Evolutionary conservation across 179 eudicot genomes (phyloP).

Genomic region (Beta macrorhiza): DNA sequence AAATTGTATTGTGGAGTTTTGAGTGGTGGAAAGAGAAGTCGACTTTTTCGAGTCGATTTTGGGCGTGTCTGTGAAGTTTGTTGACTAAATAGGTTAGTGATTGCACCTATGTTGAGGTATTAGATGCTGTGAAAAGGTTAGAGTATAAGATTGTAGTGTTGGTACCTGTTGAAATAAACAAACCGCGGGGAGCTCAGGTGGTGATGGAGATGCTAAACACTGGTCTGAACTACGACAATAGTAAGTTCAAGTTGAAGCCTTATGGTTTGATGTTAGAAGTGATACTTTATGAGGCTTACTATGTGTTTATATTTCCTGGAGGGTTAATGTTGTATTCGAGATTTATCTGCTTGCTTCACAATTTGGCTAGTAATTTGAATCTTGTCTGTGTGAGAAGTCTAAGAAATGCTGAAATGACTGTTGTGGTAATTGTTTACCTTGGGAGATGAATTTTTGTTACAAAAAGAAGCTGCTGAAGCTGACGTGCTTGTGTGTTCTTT

Average conservation of each 20-base stretch:
- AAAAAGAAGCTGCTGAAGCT: constrained; percentile 4
- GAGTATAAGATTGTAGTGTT: constrained; percentile 6
- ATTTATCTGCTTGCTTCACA: not conserved
- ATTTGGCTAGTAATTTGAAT: not conserved
- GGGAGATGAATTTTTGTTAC: not conserved
- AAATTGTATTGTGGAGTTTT: not conserved
- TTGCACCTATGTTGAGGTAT: constrained; percentile 23
- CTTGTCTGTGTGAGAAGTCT: constrained; percentile 3
- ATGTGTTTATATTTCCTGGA: not conserved
- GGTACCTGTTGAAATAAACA: constrained; percentile 4
- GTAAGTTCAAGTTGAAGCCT: constrained; percentile 7
- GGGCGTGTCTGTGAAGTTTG: not conserved
- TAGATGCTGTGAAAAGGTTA: constrained; percentile 27
- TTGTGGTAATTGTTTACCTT: constrained; percentile 5
- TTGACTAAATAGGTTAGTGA: constrained; percentile 6
- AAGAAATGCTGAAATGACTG: not conserved
- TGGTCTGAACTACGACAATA: not conserved
- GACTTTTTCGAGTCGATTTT: constrained; percentile 2
- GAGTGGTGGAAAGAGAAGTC: constrained; percentile 25
- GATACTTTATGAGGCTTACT: not conserved
- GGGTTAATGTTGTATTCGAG: not conserved
- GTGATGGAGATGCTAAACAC: constrained; percentile 17
- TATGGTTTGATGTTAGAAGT: not conserved
- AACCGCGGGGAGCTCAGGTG: not conserved
- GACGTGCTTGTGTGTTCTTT: not conserved